A percentile compares a stretch with the other conserved stretches of the same genome.
These are phyloP conservation scores for Hansenula lynferdii DNA, from an alignment of 1,139 yeast genomes.

Conservation along the genomic window DNA sequence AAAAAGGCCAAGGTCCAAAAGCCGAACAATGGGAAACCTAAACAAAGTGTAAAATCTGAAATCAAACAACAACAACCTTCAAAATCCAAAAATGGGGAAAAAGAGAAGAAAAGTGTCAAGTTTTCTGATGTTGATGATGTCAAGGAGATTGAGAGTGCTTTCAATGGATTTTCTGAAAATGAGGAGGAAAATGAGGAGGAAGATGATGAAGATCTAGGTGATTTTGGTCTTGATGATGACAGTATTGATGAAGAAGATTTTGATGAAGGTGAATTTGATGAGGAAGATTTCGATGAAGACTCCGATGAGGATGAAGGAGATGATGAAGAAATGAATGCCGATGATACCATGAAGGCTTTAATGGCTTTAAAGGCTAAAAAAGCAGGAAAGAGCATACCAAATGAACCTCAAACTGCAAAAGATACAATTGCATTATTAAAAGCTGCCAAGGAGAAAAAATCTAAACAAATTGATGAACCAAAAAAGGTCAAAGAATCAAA, in stretches of 20 bases:
- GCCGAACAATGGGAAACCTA: slow-evolving; percentile 7
- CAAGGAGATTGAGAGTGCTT: no score
- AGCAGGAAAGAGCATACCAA: slow-evolving; percentile 1
- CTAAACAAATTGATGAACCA: slow-evolving; percentile 1
- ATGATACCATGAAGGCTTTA: slow-evolving; percentile 39
- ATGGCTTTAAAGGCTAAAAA: slow-evolving; percentile 36
- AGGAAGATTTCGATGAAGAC: slow-evolving; percentile 6
- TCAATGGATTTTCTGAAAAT: no score
- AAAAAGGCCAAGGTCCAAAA: slow-evolving; percentile 32
- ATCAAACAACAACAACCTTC: slow-evolving; percentile 5
- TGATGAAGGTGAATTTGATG: slow-evolving; percentile 8
- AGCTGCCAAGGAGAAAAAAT: slow-evolving; percentile 19
- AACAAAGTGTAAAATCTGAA: slow-evolving; percentile 14
- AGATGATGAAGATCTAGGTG: slow-evolving; percentile 13
- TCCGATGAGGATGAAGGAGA: slow-evolving; percentile 14
- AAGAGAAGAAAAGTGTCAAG: slow-evolving; percentile 5
- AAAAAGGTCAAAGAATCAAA: no score
- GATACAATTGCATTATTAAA: slow-evolving; percentile 38
- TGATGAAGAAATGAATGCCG: slow-evolving; percentile 22
- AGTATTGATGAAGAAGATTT: slow-evolving; percentile 21
- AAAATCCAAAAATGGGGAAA: slow-evolving; percentile 6
- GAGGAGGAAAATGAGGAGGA: slow-evolving; percentile 16
- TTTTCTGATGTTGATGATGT: no score
- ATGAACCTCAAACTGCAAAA: slow-evolving; percentile 8
- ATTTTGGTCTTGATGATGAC: no score